A percentile compares a stretch with the other conserved stretches of the same genome.
Conservation (phyloP, 345 rosid genomes). For the Brassica cretica region DNA sequence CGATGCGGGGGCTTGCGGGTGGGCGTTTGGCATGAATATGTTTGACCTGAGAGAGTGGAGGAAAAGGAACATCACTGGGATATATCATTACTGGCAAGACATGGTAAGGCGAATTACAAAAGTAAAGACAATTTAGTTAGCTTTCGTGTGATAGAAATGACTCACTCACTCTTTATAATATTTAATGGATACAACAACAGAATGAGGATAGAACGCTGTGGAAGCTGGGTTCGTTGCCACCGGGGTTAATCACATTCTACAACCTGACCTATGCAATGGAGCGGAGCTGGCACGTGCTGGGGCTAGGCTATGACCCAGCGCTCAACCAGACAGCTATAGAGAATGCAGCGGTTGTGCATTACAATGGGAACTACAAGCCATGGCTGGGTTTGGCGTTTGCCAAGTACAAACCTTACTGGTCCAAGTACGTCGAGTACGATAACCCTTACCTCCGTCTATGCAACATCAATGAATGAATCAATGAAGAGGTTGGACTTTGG, state of each 20-base stretch:
- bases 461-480: constrained; percentile 44
- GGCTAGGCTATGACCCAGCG: constrained; percentile 98
- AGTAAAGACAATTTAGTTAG: not conserved
- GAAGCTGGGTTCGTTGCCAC: constrained; percentile 97
- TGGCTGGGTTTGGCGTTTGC: constrained; percentile 89
- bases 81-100: constrained; percentile 96
- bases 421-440: constrained; percentile 67
- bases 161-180: not conserved
- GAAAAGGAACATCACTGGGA: constrained; percentile 80
- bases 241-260: constrained; percentile 93
- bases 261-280: constrained; percentile 83
- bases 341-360: constrained; percentile 86
- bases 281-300: constrained; percentile 85
- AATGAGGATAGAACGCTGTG: constrained; percentile 96
- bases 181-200: constrained; percentile 43
- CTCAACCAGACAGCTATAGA: constrained; percentile 89
- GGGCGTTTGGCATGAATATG: constrained; percentile 99
- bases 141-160: constrained; percentile 10
- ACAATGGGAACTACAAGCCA: constrained; percentile 97
- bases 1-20: constrained; percentile 80
- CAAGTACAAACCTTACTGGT: constrained; percentile 90
- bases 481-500: not conserved
- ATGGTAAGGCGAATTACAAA: constrained; percentile 48
- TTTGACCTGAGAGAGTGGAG: constrained; percentile 95
- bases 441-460: constrained; percentile 74